Conservation (phyloP, 768 basidiomycete genomes). For the Hortiboletus campestris region DNA sequence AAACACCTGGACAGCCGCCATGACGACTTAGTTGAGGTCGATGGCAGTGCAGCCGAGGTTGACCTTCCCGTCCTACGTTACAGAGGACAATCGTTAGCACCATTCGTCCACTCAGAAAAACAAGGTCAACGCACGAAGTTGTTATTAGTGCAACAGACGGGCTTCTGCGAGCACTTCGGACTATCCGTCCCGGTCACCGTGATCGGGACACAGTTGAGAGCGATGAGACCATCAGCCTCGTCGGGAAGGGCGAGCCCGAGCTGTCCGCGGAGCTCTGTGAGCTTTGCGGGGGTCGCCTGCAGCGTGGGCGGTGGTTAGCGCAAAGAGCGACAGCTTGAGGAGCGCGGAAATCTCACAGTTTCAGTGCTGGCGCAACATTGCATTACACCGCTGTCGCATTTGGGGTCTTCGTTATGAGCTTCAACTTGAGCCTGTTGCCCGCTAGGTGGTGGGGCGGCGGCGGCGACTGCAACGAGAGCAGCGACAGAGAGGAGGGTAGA, state of each 20-base stretch:
- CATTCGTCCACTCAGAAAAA: too few relatives aligned
- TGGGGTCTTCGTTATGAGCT: slow-evolving; percentile 8
- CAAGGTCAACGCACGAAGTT: slow-evolving; percentile 1
- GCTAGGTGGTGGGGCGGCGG: slow-evolving; percentile 10
- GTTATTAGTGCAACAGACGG: slow-evolving; percentile 19
- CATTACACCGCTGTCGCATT: too few relatives aligned
- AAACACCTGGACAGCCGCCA: too few relatives aligned
- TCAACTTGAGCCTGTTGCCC: background rate
- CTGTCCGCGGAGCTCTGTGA: background rate
- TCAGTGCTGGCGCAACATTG: slow-evolving; percentile 12
- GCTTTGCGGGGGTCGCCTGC: background rate
- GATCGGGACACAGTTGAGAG: slow-evolving; percentile 2
- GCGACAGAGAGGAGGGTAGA: slow-evolving; percentile 6
- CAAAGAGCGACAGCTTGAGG: too few relatives aligned
- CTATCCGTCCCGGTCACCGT: background rate
- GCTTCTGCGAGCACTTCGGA: slow-evolving; percentile 14
- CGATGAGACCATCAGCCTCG: background rate
- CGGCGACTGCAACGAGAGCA: slow-evolving; percentile 3
- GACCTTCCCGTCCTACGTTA: slow-evolving; percentile 8
- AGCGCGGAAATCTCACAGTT: background rate
- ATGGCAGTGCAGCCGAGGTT: slow-evolving; percentile 15
- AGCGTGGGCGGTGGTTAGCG: background rate
- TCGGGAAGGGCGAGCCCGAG: background rate
- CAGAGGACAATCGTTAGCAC: background rate
- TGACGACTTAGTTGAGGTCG: background rate